phyloP scores from a whole-genome alignment of 2,329 filamentous ascomycete genomes.

The Penicillium sp. region DNA sequence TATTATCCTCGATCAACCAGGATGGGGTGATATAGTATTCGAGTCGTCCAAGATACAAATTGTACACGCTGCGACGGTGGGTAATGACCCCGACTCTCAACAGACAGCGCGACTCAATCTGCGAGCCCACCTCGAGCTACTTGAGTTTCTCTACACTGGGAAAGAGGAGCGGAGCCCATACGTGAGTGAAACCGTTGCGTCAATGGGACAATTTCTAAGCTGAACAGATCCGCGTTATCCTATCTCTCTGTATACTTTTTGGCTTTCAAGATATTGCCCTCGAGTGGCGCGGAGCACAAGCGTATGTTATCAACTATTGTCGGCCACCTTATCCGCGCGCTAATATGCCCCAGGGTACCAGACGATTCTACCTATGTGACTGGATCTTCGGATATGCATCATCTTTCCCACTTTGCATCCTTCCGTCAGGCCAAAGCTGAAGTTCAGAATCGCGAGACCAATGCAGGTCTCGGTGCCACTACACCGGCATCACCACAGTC shows the following conservation, averaged over 20 bases:
- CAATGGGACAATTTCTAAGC: not conserved
- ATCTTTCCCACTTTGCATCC: not conserved
- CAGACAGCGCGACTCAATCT: not conserved
- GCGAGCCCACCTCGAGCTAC: not conserved
- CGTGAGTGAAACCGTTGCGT: not conserved
- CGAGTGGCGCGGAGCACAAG: not conserved
- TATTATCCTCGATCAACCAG: not conserved
- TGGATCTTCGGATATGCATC: not conserved
- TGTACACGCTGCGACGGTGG: not conserved
- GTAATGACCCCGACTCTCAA: not conserved
- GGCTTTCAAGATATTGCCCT: not conserved
- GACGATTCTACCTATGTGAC: not conserved
- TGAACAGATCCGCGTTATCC: not conserved
- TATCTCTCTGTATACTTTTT: not conserved
- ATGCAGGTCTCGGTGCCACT: not conserved
- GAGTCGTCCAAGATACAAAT: not conserved
- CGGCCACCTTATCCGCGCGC: not conserved
- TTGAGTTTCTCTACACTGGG: not conserved
- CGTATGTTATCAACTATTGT: not conserved
- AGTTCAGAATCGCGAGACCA: not conserved
- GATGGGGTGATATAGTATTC: not conserved
- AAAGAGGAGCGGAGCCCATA: not conserved
- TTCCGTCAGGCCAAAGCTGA: not conserved
- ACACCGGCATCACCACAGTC: not conserved
- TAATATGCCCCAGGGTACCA: not conserved